A percentile compares a stretch with the other conserved stretches of the same genome.
phyloP scores from a whole-genome alignment of 148 eudicot genomes.

The Fallopia convolvulus region DNA sequence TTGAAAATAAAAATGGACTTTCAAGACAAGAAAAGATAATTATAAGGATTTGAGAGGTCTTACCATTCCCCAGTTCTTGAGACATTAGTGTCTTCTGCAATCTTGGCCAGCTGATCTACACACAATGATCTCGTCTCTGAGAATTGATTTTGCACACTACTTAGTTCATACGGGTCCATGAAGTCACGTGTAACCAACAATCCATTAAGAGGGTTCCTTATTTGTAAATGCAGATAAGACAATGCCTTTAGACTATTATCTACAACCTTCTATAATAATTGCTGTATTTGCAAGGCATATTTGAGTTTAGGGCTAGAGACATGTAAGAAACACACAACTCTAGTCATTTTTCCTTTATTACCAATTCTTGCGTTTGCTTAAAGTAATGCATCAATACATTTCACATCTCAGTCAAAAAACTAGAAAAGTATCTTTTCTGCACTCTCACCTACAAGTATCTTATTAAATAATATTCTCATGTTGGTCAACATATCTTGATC shows the following conservation, averaged over 20 bases:
- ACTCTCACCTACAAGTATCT: constrained; percentile 40
- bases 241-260: constrained; percentile 45
- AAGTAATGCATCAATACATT: constrained; percentile 50
- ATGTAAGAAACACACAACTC: constrained; percentile 69
- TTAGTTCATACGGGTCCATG: constrained; percentile 52
- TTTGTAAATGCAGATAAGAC: constrained; percentile 45
- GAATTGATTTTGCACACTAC: constrained; percentile 42
- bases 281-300: constrained; percentile 55
- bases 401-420: constrained; percentile 42
- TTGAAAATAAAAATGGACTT: not conserved
- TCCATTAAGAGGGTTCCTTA: constrained; percentile 53
- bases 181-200: constrained; percentile 48
- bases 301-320: constrained; percentile 81
- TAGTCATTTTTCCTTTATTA: constrained; percentile 45
- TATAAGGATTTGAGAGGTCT: not conserved
- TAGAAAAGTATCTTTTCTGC: constrained; percentile 53
- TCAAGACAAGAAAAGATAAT: constrained; percentile 4
- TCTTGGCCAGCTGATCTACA: constrained; percentile 59
- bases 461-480: constrained; percentile 49
- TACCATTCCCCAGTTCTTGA: constrained; percentile 86
- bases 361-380: constrained; percentile 50
- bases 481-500: constrained; percentile 53
- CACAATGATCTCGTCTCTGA: constrained; percentile 51
- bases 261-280: constrained; percentile 52
- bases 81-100: constrained; percentile 61